Base-by-base conservation (phyloP, 495 filamentous ascomycete genomes). In the Baudoinia panamericana region DNA sequence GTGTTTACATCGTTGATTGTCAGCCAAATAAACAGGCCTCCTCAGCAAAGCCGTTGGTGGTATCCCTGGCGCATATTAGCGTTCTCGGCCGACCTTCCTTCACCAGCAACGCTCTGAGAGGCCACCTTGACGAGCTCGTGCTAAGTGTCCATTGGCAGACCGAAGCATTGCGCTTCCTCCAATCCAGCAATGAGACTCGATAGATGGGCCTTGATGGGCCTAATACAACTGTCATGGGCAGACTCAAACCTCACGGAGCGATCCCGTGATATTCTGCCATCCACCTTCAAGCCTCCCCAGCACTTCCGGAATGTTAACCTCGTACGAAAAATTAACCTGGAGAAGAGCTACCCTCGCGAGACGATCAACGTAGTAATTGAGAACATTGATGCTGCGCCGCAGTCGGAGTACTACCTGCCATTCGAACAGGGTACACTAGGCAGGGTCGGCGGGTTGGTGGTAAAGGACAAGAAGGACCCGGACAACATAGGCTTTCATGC, bases 301-400 rank as follows among this genome's bases (percentile, higher is more conserved):
- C 80, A 83, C 30, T 97, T 92, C 63, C 82, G 84, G 60, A 93
- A 96, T 61, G 69, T 71, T 50, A 96, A 96, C 60, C 58, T 95
- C 18, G 76, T 96, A 39, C 82, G 93, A 44, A 78, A 81, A 40
- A 78, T 86, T 51, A 94, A 93, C 53, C 61, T 95, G 39, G 88
- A 95, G 56, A 95, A 94, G 64, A 78, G 75, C 44, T 96, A 88
- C 54, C 75, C 75, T 16, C 80, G 83, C 51, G 86, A 96, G 57
- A 80, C 73, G 10, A 74, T 94, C 70, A 95, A 96, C 65, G 82
- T 93, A 7, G 69, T 93, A 20, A 78, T 96, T 36, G 84, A 97
- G 70, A 97, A 97, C 62, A 64, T 80, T 50, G 71, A 72, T 53
- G 75, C 70, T 26, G 62, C 76, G 36, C 71, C 84, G 8, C 90